Evolutionary conservation across 768 basidiomycete species (phyloP).

Genomic region (Phlegmacium glaucopus): DNA sequence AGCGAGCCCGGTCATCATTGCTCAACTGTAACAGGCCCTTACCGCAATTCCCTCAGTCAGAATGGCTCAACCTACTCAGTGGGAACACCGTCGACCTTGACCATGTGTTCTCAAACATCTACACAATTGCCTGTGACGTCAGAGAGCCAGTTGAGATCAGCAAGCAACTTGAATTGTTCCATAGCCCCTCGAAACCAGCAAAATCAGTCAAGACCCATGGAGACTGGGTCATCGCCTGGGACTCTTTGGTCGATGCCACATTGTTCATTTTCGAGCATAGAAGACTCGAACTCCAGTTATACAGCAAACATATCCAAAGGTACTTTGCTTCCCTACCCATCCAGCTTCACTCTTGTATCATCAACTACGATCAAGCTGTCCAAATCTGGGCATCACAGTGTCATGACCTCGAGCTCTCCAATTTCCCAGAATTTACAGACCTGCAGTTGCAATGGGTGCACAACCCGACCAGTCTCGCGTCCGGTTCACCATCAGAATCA

Average conservation of each 20-base stretch:
- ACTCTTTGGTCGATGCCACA: conserved; percentile 9
- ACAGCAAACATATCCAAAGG: conserved; percentile 1
- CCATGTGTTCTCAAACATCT: conserved; percentile 17
- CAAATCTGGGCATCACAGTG: conserved; percentile 3
- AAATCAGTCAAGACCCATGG: conserved; percentile 9
- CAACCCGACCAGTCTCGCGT: not conserved
- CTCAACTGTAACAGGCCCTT: conserved; percentile 1
- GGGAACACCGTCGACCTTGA: conserved; percentile 24
- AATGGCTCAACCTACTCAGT: conserved; percentile 22
- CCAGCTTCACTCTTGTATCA: conserved; percentile 14
- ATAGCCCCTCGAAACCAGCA: conserved; percentile 3
- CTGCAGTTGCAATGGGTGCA: conserved; percentile 13
- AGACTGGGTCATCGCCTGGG: conserved; percentile 25
- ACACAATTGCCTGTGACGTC: conserved; percentile 10
- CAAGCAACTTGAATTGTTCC: not conserved
- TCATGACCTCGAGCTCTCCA: conserved; percentile 9
- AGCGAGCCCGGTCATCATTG: conserved; percentile 10
- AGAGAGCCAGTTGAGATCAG: not conserved
- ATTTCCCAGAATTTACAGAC: conserved; percentile 12
- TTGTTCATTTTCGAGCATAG: conserved; percentile 21
- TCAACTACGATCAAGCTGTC: conserved; percentile 24
- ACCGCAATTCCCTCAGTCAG: conserved; percentile 20
- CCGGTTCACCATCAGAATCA: not conserved
- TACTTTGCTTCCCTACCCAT: conserved; percentile 14
- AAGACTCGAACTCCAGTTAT: conserved; percentile 5